phyloP scores from a whole-genome alignment of 306 rosid genomes.

The Bauhinia variegata region DNA sequence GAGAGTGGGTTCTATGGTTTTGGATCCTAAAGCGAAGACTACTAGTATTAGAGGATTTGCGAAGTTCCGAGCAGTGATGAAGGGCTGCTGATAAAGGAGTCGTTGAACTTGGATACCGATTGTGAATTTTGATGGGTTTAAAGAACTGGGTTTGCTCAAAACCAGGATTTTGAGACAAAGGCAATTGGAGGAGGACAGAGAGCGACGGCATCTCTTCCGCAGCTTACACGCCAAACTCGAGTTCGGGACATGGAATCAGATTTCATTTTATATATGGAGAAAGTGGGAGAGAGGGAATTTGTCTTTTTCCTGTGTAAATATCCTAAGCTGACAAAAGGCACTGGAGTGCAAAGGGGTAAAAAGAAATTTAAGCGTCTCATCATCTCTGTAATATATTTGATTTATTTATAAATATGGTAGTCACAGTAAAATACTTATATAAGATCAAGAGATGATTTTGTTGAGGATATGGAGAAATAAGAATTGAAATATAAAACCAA shows the following conservation, averaged over 20 bases:
- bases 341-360: no score
- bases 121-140: slow-evolving; percentile 41
- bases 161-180: slow-evolving; percentile 52
- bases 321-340: no score
- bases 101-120: slow-evolving; percentile 25
- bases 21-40: slow-evolving; percentile 21
- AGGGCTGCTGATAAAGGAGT: slow-evolving; percentile 11
- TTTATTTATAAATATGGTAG: no score
- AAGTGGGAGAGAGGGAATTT: neutral
- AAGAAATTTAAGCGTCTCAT: no score
- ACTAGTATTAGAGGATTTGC: slow-evolving; percentile 23
- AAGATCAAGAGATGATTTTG: no score
- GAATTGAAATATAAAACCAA: no score
- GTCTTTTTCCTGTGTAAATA: neutral
- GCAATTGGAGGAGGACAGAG: slow-evolving; percentile 45
- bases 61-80: slow-evolving; percentile 26
- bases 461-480: no score
- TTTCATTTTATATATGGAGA: neutral
- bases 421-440: no score
- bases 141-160: slow-evolving; percentile 39
- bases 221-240: neutral
- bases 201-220: slow-evolving; percentile 60
- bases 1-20: slow-evolving; percentile 36
- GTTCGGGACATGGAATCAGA: neutral
- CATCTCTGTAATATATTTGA: no score